Percentiles rank a stretch among this genome's conserved stretches.
Conservation (phyloP, 495 filamentous ascomycete genomes). For the Aspergillus bertholletiae region DNA sequence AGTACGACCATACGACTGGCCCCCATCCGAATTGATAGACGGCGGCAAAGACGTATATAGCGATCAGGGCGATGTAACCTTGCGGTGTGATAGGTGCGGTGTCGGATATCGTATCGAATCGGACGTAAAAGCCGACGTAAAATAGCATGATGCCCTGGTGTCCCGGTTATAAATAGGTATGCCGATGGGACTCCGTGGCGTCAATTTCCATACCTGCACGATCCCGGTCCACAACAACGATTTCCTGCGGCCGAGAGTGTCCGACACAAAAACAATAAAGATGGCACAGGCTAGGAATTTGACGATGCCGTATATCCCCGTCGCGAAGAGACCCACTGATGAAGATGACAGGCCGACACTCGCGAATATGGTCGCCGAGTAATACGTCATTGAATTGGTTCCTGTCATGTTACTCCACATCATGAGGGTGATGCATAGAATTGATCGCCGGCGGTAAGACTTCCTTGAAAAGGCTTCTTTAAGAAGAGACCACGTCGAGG, state of each 20-base stretch:
- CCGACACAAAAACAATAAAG: not conserved
- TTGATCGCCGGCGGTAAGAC: not conserved
- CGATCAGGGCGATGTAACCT: not conserved
- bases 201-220: not conserved
- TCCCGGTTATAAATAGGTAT: not conserved
- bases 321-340: not conserved
- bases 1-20: not conserved
- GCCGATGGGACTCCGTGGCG: not conserved
- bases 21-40: not conserved
- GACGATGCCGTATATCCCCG: not conserved
- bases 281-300: not conserved
- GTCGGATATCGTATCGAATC: not conserved
- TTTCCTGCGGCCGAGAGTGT: not conserved
- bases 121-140: not conserved
- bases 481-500: not conserved
- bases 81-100: not conserved
- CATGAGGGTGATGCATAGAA: not conserved
- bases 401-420: not conserved
- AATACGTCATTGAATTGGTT: not conserved
- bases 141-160: not conserved
- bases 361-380: not conserved
- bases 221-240: conserved; percentile 1
- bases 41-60: not conserved
- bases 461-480: not conserved
- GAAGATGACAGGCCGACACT: not conserved